Conservation (phyloP, 768 basidiomycete genomes). For the Phaeotremella skinneri region DNA sequence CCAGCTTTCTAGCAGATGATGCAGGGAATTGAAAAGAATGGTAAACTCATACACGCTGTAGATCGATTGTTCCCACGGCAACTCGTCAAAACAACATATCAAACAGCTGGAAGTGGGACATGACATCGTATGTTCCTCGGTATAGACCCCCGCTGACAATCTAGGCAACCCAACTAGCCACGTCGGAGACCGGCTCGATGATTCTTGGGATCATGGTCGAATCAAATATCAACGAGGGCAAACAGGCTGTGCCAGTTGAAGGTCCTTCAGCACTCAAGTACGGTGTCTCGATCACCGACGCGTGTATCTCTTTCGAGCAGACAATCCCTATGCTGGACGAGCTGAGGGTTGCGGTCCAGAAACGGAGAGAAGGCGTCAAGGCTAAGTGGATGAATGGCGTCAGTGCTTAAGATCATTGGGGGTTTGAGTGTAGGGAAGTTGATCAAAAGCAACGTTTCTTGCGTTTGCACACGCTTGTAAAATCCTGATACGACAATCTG, state of each 20-base stretch:
- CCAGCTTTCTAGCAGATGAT: background rate
- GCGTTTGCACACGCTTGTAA: too few species aligned
- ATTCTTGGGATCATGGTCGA: slow-evolving; percentile 98
- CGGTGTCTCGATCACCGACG: slow-evolving; percentile 50
- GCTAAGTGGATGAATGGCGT: slow-evolving; percentile 32
- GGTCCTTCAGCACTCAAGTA: slow-evolving; percentile 58
- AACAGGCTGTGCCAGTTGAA: slow-evolving; percentile 77
- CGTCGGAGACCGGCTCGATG: slow-evolving; percentile 52
- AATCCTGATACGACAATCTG: too few species aligned
- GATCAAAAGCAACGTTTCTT: too few species aligned
- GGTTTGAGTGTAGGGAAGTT: background rate
- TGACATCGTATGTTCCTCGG: slow-evolving; percentile 19
- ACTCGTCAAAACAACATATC: slow-evolving; percentile 90
- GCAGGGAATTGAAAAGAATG: background rate
- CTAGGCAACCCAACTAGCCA: slow-evolving; percentile 64
- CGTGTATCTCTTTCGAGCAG: slow-evolving; percentile 50
- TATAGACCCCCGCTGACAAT: slow-evolving; percentile 57
- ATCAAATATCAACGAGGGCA: slow-evolving; percentile 84
- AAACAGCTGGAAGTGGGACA: slow-evolving; percentile 69
- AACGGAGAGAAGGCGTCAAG: slow-evolving; percentile 56
- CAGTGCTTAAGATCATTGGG: too few species aligned
- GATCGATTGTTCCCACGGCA: slow-evolving; percentile 67
- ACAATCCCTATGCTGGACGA: slow-evolving; percentile 74
- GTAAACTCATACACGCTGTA: slow-evolving; percentile 2
- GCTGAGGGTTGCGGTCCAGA: slow-evolving; percentile 81